Percentiles rank a stretch among this genome's conserved stretches.
Evolutionary conservation across 805 yeast genomes (phyloP).

Genomic region (Ogataea methylovora): DNA sequence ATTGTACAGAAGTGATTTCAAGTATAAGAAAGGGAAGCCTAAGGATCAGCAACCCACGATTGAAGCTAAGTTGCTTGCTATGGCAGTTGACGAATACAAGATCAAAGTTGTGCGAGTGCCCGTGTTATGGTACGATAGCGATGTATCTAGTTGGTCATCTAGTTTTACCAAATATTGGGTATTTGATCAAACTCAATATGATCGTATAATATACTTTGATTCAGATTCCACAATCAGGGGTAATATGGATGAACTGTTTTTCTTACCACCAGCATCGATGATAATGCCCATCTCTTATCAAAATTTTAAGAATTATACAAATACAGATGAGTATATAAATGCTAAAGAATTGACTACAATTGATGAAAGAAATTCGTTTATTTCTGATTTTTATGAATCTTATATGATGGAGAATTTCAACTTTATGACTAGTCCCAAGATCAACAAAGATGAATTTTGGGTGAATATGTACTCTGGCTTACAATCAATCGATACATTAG

Average conservation of each 20-base stretch:
- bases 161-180: conserved; percentile 50
- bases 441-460: neutral
- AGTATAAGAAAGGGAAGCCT: neutral
- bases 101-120: conserved; percentile 24
- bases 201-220: conserved; percentile 50
- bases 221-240: conserved; percentile 40
- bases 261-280: conserved; percentile 37
- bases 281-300: conserved; percentile 42
- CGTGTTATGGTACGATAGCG: conserved; percentile 11
- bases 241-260: conserved; percentile 44
- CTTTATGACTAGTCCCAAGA: neutral
- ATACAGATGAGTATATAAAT: neutral
- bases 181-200: conserved; percentile 41
- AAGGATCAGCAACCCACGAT: conserved; percentile 1
- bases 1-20: conserved; percentile 26
- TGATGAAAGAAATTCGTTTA: conserved; percentile 10
- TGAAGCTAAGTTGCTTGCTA: conserved; percentile 4
- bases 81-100: conserved; percentile 8
- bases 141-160: conserved; percentile 33
- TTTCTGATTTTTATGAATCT: too few species aligned
- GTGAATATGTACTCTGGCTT: conserved; percentile 28
- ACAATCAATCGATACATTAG: conserved; percentile 23
- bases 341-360: conserved; percentile 10
- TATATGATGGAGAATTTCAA: conserved; percentile 6
- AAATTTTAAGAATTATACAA: conserved; percentile 15